Percentiles rank a stretch among this genome's conserved stretches.
phyloP scores from a whole-genome alignment of 1,139 yeast genomes.

The Yamadazyma blattariae region DNA sequence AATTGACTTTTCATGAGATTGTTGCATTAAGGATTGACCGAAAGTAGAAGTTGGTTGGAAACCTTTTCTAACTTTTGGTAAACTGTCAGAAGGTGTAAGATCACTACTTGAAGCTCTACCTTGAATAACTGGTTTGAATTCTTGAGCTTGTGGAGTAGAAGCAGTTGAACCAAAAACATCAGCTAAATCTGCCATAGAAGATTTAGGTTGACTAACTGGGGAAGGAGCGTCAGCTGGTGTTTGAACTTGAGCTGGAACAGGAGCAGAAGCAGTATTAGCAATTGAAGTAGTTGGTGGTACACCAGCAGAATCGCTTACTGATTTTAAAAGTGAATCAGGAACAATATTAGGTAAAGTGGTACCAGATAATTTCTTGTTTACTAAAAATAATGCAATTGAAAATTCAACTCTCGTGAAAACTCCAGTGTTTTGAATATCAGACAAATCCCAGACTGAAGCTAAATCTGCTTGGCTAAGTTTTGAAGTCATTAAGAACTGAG shows the following conservation, averaged over 20 bases:
- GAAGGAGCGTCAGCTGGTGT: conserved; percentile 29
- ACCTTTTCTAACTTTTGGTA: conserved; percentile 40
- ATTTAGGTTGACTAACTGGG: conserved; percentile 24
- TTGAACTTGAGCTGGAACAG: background rate
- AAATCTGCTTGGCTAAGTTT: conserved; percentile 80
- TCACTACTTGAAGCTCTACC: conserved; percentile 35
- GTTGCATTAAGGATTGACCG: conserved; percentile 57
- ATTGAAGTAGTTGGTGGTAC: conserved; percentile 5
- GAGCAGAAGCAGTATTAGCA: conserved; percentile 16
- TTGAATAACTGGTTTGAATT: conserved; percentile 17
- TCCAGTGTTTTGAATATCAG: conserved; percentile 88
- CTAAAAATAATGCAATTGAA: conserved; percentile 89
- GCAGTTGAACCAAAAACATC: conserved; percentile 46
- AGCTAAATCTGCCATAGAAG: conserved; percentile 65
- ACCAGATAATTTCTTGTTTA: conserved; percentile 81
- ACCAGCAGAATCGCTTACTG: conserved; percentile 21
- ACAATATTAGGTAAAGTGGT: conserved; percentile 68
- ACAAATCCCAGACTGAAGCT: conserved; percentile 91
- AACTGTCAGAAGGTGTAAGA: conserved; percentile 30
- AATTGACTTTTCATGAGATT: conserved; percentile 15
- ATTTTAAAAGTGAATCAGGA: conserved; percentile 50
- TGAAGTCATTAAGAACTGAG: conserved; percentile 84
- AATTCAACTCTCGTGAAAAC: conserved; percentile 78
- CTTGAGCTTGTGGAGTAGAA: conserved; percentile 6
- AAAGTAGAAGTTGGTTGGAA: conserved; percentile 63